Conservation (phyloP, 331 rosid genomes). For the Malus hybrid region DNA sequence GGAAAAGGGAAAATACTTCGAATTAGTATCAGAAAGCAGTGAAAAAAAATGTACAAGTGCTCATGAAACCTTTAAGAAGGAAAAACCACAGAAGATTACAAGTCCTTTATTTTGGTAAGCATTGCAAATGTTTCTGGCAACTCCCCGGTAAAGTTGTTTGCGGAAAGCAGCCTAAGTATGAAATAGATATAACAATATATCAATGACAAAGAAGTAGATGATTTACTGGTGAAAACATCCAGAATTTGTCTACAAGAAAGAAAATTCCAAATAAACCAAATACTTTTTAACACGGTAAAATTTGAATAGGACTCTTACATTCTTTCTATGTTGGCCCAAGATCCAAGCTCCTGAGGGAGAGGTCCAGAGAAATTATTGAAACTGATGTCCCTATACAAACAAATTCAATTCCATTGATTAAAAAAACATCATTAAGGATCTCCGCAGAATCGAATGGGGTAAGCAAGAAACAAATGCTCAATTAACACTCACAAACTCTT, state of each 20-base stretch:
- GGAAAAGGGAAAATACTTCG: not conserved
- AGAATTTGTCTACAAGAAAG: not conserved
- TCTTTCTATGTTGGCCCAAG: slow-evolving; percentile 37
- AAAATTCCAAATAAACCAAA: not conserved
- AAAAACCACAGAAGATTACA: slow-evolving; percentile 37
- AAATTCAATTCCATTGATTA: no score
- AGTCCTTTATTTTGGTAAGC: slow-evolving; percentile 36
- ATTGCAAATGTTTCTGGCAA: slow-evolving; percentile 44
- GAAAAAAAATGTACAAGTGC: no score
- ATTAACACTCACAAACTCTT: slow-evolving; percentile 46
- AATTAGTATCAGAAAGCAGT: not conserved
- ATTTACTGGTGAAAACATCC: no score
- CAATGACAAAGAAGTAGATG: not conserved
- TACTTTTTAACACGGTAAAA: no score
- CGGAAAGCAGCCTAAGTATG: slow-evolving; percentile 32
- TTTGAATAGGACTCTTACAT: slow-evolving; percentile 25
- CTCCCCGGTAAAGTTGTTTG: slow-evolving; percentile 66
- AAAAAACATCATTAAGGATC: not conserved
- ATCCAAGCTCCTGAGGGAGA: slow-evolving; percentile 62
- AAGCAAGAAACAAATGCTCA: not conserved
- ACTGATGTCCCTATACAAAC: slow-evolving; percentile 34
- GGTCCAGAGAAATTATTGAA: slow-evolving; percentile 62
- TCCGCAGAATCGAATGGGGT: not conserved
- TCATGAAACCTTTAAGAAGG: not conserved
- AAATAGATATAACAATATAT: not conserved